Base-by-base conservation (phyloP, 768 basidiomycete species). In the Leccinellum rugosiceps region DNA sequence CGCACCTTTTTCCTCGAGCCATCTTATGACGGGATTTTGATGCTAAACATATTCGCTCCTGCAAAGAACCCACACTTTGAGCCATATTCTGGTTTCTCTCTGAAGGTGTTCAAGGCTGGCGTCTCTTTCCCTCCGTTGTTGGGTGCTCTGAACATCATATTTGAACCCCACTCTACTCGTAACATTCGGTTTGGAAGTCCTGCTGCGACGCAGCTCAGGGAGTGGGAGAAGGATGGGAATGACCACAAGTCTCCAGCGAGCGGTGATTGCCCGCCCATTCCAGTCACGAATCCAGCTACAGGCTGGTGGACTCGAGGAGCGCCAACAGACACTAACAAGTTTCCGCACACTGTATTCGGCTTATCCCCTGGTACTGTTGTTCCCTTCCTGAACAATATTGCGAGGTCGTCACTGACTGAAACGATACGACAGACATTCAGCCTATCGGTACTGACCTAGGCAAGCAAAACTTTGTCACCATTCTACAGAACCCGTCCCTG, bases 61-160 rank as follows among this genome's bases (percentile, higher is more conserved):
- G 9, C 14, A n/a, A 32, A 21, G 14, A 34, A 31, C 8, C 1
- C 15, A 19, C 21, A 28, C 14, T 57, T 60, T 35, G 47, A 57
- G 8, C 55, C 58, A 2, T 59, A 50, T 4, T 53, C 55, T 15
- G 55, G 55, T 13, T 17, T 59, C 3, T 53, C 54, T 28, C 55
- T 59, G 25, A 30, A 45, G 17, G 51, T 38, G 15, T 28, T n/a
- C 28, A 51, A 51, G 44, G 17, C 10, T 17, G 32, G 23, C 3
- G 3, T 31, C 3, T 1, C 11, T 14, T 3, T 1, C 9, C 6
- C 25, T 10, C 19, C 23, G 9, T 25, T 57, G 13, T 52, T 60
- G 52, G 59, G 59, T 46, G 34, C 59, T 50, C 11, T 60, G 32
- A 60, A 60, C 23, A 14, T 60, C 32, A 17, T 60, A 3, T 60